phyloP scores from a whole-genome alignment of 441 rosid genomes.

The Gossypium laxum region DNA sequence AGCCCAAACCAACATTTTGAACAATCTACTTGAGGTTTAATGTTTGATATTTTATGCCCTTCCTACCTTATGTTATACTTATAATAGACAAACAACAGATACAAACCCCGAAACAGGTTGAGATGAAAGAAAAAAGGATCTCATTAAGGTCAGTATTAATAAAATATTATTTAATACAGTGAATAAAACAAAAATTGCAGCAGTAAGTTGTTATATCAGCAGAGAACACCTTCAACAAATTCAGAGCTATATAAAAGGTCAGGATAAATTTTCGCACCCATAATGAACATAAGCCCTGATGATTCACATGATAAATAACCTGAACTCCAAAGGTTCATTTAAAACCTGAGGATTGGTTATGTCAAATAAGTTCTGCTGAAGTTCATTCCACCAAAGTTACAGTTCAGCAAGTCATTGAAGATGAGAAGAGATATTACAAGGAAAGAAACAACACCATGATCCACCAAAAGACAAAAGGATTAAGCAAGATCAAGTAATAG shows the following conservation, averaged over 20 bases:
- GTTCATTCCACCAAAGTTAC: slow-evolving; percentile 6
- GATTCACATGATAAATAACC: not conserved
- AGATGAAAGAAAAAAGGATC: not conserved
- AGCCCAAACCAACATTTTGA: not conserved
- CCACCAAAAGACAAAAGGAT: not conserved
- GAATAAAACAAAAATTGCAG: not conserved
- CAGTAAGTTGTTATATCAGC: not conserved
- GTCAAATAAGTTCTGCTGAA: not conserved
- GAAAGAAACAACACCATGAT: not conserved
- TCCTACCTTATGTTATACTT: not conserved
- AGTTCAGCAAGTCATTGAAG: not conserved
- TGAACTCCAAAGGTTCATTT: not conserved
- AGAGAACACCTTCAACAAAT: not conserved
- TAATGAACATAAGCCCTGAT: not conserved
- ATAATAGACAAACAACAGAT: not conserved
- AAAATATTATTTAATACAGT: not conserved
- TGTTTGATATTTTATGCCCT: not conserved
- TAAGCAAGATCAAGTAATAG: not conserved
- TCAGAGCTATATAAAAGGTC: not conserved
- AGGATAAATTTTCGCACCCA: not conserved
- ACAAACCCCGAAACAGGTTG: not conserved
- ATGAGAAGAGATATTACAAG: not conserved
- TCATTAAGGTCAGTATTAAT: not conserved
- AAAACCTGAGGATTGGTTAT: not conserved
- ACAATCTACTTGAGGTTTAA: not conserved